Base-by-base conservation (phyloP, 2,329 filamentous ascomycete species). In the Hymenoscyphus occultus region DNA sequence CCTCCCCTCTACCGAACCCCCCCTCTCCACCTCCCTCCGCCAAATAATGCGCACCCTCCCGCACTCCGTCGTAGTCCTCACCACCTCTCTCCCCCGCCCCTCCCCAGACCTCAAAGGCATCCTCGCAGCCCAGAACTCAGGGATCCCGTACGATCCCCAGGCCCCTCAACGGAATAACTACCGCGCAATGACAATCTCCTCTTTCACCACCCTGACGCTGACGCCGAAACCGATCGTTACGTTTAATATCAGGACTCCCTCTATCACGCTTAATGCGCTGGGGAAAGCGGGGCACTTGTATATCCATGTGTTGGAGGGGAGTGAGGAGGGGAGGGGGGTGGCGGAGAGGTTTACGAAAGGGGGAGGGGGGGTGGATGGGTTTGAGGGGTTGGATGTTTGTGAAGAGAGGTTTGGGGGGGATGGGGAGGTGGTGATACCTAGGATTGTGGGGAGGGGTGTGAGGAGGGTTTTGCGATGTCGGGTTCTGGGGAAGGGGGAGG, bases 111-210 rank as follows among this genome's bases (percentile, higher is more conserved):
- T 16, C 42, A 19, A 60, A 51, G 48, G 48, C 19, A 51, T 51
- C 48, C 48, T 51, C 28, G 19, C 28, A 40, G 62, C 5, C 42
- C 48, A 60, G 16, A 31, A 60, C 16, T 51, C 19, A 10, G 48
- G 48, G 5, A 4, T 51, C 48, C 48, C 48, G 12, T 51, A 51
- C 12, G 48, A 28, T 51, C 22, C n/a, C 19, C 48, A 22, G n/a
- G 48, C 19, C 19, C 1, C 56, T n/a, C 39, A 22, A 28, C 14
- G 22, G 14, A 14, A 35, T 5, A 63, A 63, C 10, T 65, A 61
- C 45, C 62, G 70, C 35, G 73, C 71, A 6, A 75, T 76, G 69
- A 73, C 74, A 9, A 54, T 76, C n/a, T 76, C 75, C 5, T 76
- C 75, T 4, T 74, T 76, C 61, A 74, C 69, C 1, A 73, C 73